phyloP scores from a whole-genome alignment of 2,329 filamentous ascomycete genomes.

The Dothistroma septosporum region DNA sequence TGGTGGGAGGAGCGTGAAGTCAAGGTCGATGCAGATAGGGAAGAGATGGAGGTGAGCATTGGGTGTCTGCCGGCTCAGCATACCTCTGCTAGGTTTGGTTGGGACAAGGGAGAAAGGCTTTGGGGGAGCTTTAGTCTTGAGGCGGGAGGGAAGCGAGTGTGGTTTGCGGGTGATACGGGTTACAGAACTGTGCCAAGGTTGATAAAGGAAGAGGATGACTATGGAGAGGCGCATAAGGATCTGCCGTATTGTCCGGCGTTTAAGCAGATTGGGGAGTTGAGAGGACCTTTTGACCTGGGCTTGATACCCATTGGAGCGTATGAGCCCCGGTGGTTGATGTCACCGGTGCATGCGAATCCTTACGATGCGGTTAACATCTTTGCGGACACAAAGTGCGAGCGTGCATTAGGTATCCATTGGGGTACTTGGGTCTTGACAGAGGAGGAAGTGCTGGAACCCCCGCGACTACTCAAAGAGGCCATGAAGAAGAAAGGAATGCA shows the following conservation, averaged over 20 bases:
- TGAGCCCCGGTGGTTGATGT: conserved; percentile 68
- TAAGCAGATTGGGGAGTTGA: conserved; percentile 70
- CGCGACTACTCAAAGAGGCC: conserved; percentile 66
- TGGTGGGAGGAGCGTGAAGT: conserved; percentile 88
- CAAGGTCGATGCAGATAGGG: conserved; percentile 47
- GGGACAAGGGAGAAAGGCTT: conserved; percentile 71
- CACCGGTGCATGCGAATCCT: conserved; percentile 78
- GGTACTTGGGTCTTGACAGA: conserved; percentile 78
- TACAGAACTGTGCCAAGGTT: conserved; percentile 73
- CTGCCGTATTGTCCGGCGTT: conserved; percentile 79
- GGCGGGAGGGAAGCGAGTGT: conserved; percentile 72
- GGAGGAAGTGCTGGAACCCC: conserved; percentile 83
- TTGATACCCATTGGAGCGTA: conserved; percentile 94
- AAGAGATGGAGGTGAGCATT: conserved; percentile 65
- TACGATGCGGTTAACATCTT: conserved; percentile 89
- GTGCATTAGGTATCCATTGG: conserved; percentile 87
- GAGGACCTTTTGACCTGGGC: conserved; percentile 85
- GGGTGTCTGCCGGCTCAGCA: conserved; percentile 84
- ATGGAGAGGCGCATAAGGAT: conserved; percentile 58
- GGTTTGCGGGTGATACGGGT: conserved; percentile 83
- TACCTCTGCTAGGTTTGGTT: conserved; percentile 62
- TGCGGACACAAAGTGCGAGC: conserved; percentile 70
- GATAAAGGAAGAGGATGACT: conserved; percentile 64
- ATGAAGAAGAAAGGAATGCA: conserved; percentile 62
- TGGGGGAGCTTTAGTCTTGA: conserved; percentile 84